A percentile compares a stretch with the other conserved stretches of the same genome.
Conservation (phyloP, 305 asterid species). For the Striga hermonthica region DNA sequence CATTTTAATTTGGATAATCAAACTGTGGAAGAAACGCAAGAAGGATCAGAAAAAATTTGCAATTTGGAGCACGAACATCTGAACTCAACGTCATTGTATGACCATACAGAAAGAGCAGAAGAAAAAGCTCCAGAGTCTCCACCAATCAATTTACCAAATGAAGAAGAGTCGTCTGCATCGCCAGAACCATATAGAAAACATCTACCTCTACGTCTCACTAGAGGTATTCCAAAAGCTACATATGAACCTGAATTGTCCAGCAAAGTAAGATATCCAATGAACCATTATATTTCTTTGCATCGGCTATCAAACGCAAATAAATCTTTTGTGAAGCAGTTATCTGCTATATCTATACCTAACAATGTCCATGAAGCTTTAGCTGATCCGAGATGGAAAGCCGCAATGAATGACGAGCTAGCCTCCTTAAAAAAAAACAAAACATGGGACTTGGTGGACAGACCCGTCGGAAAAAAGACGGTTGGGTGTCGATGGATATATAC, state of each 20-base stretch:
- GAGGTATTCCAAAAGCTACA: neutral
- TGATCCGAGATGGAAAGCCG: neutral
- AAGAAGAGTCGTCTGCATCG: neutral
- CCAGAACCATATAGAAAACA: neutral
- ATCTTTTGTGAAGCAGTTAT: neutral
- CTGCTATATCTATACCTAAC: neutral
- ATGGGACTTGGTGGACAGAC: neutral
- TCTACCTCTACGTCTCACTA: neutral
- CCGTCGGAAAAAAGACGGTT: neutral
- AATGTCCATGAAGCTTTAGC: neutral
- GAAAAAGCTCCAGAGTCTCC: neutral
- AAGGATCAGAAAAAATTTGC: neutral
- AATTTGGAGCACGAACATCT: neutral
- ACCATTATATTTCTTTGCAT: neutral
- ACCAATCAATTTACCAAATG: neutral
- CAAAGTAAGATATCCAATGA: neutral
- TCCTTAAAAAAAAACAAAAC: neutral
- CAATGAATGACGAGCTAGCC: neutral
- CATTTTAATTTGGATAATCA: neutral
- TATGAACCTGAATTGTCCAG: neutral
- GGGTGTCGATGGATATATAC: neutral
- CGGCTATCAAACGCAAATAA: neutral
- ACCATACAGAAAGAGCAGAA: neutral
- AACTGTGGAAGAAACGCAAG: no score
- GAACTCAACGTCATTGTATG: neutral